Percentiles rank a stretch among this genome's conserved stretches.
phyloP scores from a whole-genome alignment of 352 stramenopile genomes.

The Globisporangium middletonii region DNA sequence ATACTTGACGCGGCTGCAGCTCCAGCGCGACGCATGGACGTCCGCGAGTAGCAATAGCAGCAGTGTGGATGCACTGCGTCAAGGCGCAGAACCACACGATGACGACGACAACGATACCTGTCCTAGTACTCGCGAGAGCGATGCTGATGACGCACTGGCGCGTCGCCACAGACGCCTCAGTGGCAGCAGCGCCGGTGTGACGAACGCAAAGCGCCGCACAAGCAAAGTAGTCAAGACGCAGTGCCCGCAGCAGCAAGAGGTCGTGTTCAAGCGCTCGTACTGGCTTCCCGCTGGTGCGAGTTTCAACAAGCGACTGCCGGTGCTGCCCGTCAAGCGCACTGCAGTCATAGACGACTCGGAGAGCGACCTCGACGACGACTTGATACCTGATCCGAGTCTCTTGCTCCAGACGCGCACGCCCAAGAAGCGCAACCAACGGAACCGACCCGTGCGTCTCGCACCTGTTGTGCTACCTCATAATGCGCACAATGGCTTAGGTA shows the following conservation, averaged over 20 bases:
- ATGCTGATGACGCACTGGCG: no score
- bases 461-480: slow-evolving; percentile 18
- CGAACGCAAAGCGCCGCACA: background rate
- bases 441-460: slow-evolving; percentile 30
- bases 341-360: slow-evolving; percentile 1
- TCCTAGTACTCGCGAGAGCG: no score
- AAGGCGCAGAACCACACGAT: no score
- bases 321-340: slow-evolving; percentile 20
- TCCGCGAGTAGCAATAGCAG: background rate
- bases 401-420: slow-evolving; percentile 18
- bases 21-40: background rate
- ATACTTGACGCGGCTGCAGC: slow-evolving; percentile 15
- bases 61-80: background rate
- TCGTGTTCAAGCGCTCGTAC: slow-evolving; percentile 53
- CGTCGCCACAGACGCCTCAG: background rate
- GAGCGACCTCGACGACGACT: slow-evolving; percentile 1
- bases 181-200: background rate
- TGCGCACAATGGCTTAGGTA: background rate
- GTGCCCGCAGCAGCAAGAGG: background rate
- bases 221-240: background rate
- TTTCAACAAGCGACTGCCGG: slow-evolving; percentile 32
- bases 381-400: background rate
- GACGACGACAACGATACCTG: background rate
- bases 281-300: slow-evolving; percentile 55
- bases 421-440: slow-evolving; percentile 43